Conservation (phyloP, 1,139 yeast genomes). For the Candida pseudoviswanathii region DNA sequence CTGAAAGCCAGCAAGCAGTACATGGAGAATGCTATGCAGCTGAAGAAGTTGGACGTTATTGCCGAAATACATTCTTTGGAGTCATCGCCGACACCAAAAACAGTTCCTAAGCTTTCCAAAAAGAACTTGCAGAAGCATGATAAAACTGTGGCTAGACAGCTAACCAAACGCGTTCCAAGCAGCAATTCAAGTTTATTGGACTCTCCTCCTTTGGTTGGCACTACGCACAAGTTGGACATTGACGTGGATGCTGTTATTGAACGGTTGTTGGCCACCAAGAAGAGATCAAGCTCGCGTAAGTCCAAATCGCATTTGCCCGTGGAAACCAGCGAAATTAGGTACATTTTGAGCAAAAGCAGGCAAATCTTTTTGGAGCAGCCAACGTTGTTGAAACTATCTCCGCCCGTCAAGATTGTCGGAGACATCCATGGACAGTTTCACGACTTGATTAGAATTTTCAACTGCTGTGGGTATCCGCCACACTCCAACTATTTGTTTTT, state of each 20-base stretch:
- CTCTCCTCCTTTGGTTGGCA: conserved; percentile 30
- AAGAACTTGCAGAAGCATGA: conserved; percentile 15
- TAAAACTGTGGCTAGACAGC: conserved; percentile 5
- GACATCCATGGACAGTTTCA: conserved; percentile 98
- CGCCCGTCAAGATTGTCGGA: conserved; percentile 97
- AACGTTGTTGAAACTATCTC: conserved; percentile 79
- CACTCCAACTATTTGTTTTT: conserved; percentile 85
- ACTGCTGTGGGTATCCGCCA: conserved; percentile 98
- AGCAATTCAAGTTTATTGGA: conserved; percentile 23
- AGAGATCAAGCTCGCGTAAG: conserved; percentile 26
- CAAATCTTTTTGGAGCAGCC: conserved; percentile 91
- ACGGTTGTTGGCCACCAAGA: conserved; percentile 47
- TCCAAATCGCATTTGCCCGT: conserved; percentile 47
- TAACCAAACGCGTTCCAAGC: conserved; percentile 15
- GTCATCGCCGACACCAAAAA: conserved; percentile 37
- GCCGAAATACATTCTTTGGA: conserved; percentile 39
- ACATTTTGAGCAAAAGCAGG: conserved; percentile 68
- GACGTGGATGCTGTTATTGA: conserved; percentile 61
- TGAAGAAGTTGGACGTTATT: conserved; percentile 43
- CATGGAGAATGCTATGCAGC: conserved; percentile 12
- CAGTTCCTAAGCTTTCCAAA: conserved; percentile 21
- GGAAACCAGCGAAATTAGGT: conserved; percentile 58
- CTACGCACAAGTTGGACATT: conserved; percentile 26
- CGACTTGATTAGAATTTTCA: conserved; percentile 86
- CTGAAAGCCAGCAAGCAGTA: conserved; percentile 1